Percentiles rank a stretch among this genome's conserved stretches.
phyloP scores from a whole-genome alignment of 108 stramenopile genomes.

The Seminavis robusta region DNA sequence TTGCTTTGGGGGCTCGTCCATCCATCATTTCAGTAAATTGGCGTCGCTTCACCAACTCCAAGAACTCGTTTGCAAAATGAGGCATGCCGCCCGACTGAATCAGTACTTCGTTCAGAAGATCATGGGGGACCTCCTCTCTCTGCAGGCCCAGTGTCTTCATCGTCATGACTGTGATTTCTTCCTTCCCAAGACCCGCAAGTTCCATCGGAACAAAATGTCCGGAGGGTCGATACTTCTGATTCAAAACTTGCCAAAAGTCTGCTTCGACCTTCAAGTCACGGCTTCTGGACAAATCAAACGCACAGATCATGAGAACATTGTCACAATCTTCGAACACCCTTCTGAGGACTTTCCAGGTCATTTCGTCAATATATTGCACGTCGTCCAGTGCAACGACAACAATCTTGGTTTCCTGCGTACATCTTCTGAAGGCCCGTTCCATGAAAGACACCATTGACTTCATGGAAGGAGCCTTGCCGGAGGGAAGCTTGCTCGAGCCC shows the following conservation, averaged over 20 bases:
- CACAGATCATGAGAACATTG: slow-evolving; percentile 57
- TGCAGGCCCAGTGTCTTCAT: slow-evolving; percentile 32
- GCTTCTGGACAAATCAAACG: slow-evolving; percentile 26
- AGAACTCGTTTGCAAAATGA: slow-evolving; percentile 53
- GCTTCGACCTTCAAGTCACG: slow-evolving; percentile 29
- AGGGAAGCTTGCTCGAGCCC: slow-evolving; percentile 1
- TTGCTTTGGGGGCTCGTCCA: neutral
- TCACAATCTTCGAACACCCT: slow-evolving; percentile 31
- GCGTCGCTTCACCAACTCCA: slow-evolving; percentile 30
- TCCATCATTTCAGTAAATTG: slow-evolving; percentile 15
- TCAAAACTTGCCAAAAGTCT: slow-evolving; percentile 48
- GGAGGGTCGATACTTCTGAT: slow-evolving; percentile 4
- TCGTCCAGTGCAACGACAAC: slow-evolving; percentile 70
- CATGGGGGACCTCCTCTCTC: slow-evolving; percentile 31
- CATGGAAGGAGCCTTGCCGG: slow-evolving; percentile 4
- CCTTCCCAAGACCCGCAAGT: slow-evolving; percentile 34
- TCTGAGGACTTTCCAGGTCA: slow-evolving; percentile 64
- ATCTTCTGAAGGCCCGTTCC: slow-evolving; percentile 50
- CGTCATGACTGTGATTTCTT: slow-evolving; percentile 47
- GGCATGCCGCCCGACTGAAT: slow-evolving; percentile 64
- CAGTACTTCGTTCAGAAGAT: slow-evolving; percentile 35
- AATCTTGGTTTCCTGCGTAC: slow-evolving; percentile 38
- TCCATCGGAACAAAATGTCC: slow-evolving; percentile 39
- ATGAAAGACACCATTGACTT: slow-evolving; percentile 48
- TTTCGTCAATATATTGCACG: slow-evolving; percentile 55